A percentile compares a stretch with the other conserved stretches of the same genome.
phyloP scores from a whole-genome alignment of 2,329 filamentous ascomycete genomes.

The Neonectria neomacrospora region DNA sequence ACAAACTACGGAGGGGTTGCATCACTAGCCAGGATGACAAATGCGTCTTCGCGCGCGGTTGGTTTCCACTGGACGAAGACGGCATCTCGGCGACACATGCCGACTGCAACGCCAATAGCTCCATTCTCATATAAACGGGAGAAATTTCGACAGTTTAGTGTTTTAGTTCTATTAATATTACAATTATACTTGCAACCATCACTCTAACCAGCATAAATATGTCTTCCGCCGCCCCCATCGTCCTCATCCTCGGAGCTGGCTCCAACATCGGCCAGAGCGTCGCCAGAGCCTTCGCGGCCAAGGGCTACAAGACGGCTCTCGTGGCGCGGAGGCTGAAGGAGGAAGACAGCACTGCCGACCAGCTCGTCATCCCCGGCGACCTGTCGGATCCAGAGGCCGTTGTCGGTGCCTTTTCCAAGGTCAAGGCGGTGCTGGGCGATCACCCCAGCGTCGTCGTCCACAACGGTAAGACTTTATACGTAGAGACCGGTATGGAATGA shows the following conservation, averaged over 20 bases:
- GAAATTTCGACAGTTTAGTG: background rate
- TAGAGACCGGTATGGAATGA: background rate
- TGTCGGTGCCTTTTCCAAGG: slow-evolving; percentile 25
- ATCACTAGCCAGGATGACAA: background rate
- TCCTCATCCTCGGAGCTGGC: slow-evolving; percentile 42
- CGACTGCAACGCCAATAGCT: too few relatives aligned
- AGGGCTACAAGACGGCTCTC: slow-evolving; percentile 39
- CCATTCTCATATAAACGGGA: background rate
- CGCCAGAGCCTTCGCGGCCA: slow-evolving; percentile 34
- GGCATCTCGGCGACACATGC: too few relatives aligned
- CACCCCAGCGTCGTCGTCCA: slow-evolving; percentile 37
- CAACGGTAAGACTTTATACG: slow-evolving; percentile 33
- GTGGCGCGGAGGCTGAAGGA: slow-evolving; percentile 34
- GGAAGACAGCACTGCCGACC: slow-evolving; percentile 33
- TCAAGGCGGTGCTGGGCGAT: slow-evolving; percentile 25
- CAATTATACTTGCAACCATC: background rate
- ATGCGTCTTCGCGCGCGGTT: background rate
- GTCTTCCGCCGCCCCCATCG: slow-evolving; percentile 23
- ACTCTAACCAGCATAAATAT: background rate
- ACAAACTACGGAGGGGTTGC: background rate
- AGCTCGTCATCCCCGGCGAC: slow-evolving; percentile 51
- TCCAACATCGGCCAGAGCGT: slow-evolving; percentile 36
- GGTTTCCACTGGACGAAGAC: background rate
- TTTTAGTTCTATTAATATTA: background rate
- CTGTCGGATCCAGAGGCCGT: slow-evolving; percentile 46